Percentiles rank a stretch among this genome's conserved stretches.
These are phyloP conservation scores for Suillus ampliporus DNA, from an alignment of 768 basidiomycete genomes.

Conservation along the genomic window DNA sequence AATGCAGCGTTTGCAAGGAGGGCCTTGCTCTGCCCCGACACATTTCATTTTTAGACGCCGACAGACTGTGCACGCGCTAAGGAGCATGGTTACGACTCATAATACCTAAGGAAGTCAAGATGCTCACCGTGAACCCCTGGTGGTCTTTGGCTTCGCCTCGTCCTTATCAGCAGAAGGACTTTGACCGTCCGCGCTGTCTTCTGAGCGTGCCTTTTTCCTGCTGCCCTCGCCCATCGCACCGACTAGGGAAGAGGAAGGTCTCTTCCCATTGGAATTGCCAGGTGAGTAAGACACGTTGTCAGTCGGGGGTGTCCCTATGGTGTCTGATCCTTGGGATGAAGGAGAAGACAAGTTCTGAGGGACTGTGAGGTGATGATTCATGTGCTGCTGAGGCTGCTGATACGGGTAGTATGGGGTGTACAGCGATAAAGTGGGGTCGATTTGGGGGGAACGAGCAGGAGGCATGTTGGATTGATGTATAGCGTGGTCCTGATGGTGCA, in stretches of 20 bases:
- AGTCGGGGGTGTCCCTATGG: constrained; percentile 73
- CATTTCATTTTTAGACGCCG: constrained; percentile 94
- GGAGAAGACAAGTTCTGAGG: constrained; percentile 73
- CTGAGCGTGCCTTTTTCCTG: constrained; percentile 67
- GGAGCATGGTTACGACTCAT: constrained; percentile 20
- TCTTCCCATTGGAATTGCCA: constrained; percentile 67
- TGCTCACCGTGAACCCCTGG: constrained; percentile 80
- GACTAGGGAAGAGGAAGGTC: constrained; percentile 59
- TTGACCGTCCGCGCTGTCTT: constrained; percentile 52
- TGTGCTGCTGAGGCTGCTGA: constrained; percentile 54
- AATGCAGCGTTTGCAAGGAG: constrained; percentile 88
- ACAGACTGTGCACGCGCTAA: constrained; percentile 90
- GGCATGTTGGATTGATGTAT: constrained; percentile 43
- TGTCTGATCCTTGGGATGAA: constrained; percentile 80
- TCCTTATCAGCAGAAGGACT: constrained; percentile 66
- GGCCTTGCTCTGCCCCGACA: constrained; percentile 87
- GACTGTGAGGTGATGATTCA: constrained; percentile 60
- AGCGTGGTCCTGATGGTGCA: constrained; percentile 51
- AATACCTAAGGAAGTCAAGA: neutral
- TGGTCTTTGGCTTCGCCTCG: constrained; percentile 79
- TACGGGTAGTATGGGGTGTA: constrained; percentile 67
- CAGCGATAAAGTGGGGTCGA: constrained; percentile 74
- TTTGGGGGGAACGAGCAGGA: constrained; percentile 62
- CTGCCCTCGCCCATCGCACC: constrained; percentile 41
- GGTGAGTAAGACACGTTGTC: constrained; percentile 60